phyloP scores from a whole-genome alignment of 495 filamentous ascomycete genomes.

The Massariosphaeria phaeospora region DNA sequence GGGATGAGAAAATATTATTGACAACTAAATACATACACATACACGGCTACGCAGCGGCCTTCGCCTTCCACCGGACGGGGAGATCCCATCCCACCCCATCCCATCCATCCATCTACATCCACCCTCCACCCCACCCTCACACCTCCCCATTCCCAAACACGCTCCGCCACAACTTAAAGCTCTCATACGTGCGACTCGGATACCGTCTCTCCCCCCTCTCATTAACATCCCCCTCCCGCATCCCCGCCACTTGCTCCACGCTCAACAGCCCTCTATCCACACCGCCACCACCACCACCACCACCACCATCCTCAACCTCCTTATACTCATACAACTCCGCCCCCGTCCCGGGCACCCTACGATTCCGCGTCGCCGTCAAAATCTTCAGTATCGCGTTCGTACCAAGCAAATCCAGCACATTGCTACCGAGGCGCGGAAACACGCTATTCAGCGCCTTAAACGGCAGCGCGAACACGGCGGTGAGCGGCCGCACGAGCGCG shows the following conservation, averaged over 20 bases:
- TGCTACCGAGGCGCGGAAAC: conserved; percentile 16
- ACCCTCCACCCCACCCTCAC: no score
- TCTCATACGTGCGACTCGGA: conserved; percentile 24
- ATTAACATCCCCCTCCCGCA: neutral
- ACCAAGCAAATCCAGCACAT: conserved; percentile 20
- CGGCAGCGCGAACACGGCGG: neutral
- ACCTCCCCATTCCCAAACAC: conserved; percentile 6
- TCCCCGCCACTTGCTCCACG: neutral
- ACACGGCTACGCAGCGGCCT: no score
- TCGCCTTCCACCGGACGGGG: no score
- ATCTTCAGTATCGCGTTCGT: conserved; percentile 15
- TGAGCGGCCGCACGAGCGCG: conserved; percentile 1
- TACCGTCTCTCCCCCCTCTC: conserved; percentile 7
- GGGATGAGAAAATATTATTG: no score
- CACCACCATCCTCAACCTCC: conserved; percentile 10
- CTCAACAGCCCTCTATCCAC: conserved; percentile 2
- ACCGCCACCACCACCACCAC: neutral
- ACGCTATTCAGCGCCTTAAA: conserved; percentile 8
- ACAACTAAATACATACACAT: no score
- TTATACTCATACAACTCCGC: conserved; percentile 8
- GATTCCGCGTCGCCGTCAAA: conserved; percentile 22
- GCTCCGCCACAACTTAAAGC: conserved; percentile 12
- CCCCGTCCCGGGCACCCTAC: conserved; percentile 10
- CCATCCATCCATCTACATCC: no score
- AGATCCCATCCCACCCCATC: no score